Evolutionary conservation across 2,329 filamentous ascomycete genomes (phyloP).

Genomic region (Phyllosticta citrichinensis): DNA sequence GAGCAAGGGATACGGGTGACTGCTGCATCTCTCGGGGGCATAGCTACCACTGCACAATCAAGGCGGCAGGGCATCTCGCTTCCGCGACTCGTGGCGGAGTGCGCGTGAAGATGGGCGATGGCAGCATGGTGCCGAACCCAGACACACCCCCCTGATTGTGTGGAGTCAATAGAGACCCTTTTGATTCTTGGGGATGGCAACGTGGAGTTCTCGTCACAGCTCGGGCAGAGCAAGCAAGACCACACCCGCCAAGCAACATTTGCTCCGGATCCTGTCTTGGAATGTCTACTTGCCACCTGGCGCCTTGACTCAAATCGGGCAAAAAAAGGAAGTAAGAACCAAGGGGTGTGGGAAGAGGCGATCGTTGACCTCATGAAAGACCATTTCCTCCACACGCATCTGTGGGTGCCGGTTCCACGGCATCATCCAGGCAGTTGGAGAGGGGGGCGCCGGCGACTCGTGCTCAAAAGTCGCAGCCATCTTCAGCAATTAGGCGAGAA

Average conservation of each 20-base stretch:
- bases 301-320: neutral
- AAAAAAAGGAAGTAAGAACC: no score
- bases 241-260: neutral
- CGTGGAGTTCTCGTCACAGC: no score
- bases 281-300: neutral
- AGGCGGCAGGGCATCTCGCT: neutral
- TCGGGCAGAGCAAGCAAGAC: neutral
- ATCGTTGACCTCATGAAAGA: neutral
- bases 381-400: neutral
- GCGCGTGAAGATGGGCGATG: neutral
- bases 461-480: neutral
- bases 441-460: neutral
- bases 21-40: neutral
- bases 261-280: neutral
- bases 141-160: neutral
- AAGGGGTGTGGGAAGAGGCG: neutral
- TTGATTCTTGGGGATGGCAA: no score
- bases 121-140: neutral
- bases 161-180: neutral
- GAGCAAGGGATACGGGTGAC: neutral
- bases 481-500: conserved; percentile 1
- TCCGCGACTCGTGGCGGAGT: neutral
- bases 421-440: neutral
- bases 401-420: neutral
- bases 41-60: neutral